Evolutionary conservation across 1,284 basidiomycete genomes (phyloP).

Genomic region (Sporisorium exsertum): DNA sequence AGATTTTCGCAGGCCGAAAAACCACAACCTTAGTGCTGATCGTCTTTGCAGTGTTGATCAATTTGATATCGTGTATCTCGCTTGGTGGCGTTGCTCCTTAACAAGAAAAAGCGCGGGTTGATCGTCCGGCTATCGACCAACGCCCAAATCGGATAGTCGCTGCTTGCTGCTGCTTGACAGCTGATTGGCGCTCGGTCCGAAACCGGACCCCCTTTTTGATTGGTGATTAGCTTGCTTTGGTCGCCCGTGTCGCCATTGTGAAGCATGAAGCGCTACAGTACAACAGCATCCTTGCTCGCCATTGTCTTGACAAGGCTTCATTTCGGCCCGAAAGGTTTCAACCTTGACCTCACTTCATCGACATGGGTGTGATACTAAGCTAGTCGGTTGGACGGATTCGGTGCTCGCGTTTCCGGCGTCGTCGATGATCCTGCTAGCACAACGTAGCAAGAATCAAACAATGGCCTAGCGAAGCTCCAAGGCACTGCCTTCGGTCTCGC

Average conservation of each 20-base stretch:
- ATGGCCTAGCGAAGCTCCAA: background rate
- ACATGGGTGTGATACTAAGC: background rate
- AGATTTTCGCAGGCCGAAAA: background rate
- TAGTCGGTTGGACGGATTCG: background rate
- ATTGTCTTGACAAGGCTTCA: background rate
- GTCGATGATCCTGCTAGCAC: too few relatives aligned
- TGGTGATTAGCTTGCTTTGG: background rate
- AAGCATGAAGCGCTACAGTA: background rate
- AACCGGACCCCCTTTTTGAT: too few relatives aligned
- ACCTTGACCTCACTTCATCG: background rate
- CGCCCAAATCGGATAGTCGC: background rate
- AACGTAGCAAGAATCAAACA: background rate
- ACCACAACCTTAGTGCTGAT: too few relatives aligned
- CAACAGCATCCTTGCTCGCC: background rate
- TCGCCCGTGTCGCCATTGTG: background rate
- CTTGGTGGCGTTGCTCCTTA: too few relatives aligned
- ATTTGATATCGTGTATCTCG: too few relatives aligned
- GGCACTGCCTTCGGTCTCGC: too few relatives aligned
- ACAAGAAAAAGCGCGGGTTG: background rate
- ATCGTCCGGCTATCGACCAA: background rate
- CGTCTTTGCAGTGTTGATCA: too few relatives aligned
- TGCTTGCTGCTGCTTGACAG: background rate
- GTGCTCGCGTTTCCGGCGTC: background rate
- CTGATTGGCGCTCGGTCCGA: conserved; percentile 5
- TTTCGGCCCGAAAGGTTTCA: background rate